These are phyloP conservation scores for Blastomyces emzantsi DNA, from an alignment of 2,329 filamentous ascomycete genomes.

Conservation along the genomic window DNA sequence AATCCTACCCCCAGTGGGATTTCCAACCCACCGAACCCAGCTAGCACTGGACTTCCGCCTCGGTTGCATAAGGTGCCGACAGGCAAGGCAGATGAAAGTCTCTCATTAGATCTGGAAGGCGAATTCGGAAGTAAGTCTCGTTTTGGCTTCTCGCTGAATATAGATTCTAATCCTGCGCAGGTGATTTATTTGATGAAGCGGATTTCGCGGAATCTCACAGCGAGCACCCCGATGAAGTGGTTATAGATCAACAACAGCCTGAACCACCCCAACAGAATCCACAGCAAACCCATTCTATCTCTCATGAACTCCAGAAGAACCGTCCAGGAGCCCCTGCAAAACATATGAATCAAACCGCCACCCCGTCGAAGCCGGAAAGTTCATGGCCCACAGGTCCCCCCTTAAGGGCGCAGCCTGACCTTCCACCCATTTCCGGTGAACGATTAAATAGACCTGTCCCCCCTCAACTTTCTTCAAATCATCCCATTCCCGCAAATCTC, in stretches of 20 bases:
- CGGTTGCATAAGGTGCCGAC: conserved; percentile 21
- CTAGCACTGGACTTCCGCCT: conserved; percentile 42
- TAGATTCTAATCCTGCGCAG: conserved; percentile 19
- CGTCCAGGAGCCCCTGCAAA: neutral
- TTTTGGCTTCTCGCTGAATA: neutral
- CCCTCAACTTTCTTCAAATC: conserved; percentile 9
- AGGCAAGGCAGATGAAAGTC: conserved; percentile 19
- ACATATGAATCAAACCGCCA: conserved; percentile 23
- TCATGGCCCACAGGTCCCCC: conserved; percentile 21
- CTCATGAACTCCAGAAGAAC: conserved; percentile 4
- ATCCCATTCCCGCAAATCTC: conserved; percentile 7
- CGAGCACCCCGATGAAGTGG: conserved; percentile 68
- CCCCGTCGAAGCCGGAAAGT: conserved; percentile 34
- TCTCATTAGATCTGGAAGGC: conserved; percentile 32
- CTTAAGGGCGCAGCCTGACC: conserved; percentile 14
- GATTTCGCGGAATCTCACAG: conserved; percentile 63
- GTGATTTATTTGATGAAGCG: conserved; percentile 63
- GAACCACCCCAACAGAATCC: conserved; percentile 20
- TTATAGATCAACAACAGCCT: conserved; percentile 38
- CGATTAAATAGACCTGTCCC: conserved; percentile 6
- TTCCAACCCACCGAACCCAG: conserved; percentile 11
- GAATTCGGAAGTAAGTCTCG: conserved; percentile 36
- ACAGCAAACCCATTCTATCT: conserved; percentile 7
- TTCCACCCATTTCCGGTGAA: conserved; percentile 10
- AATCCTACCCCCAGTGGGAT: conserved; percentile 17